phyloP scores from a whole-genome alignment of 768 basidiomycete species.

The Phanerochaete carnosa region DNA sequence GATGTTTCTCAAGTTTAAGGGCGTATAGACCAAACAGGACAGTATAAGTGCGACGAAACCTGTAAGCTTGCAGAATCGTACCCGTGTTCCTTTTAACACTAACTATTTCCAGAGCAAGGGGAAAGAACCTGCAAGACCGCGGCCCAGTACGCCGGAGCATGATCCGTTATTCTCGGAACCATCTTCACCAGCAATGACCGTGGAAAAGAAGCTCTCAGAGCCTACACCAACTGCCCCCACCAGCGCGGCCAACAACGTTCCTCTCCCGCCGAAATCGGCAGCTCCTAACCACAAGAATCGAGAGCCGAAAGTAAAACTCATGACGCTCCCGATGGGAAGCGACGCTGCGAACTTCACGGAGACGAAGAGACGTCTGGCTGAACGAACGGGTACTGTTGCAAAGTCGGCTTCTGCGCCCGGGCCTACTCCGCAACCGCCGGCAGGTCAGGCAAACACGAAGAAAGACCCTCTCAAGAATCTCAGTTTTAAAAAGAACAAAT shows the following conservation, averaged over 20 bases:
- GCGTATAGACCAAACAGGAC: not conserved
- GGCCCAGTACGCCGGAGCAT: conserved; percentile 4
- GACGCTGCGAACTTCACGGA: conserved; percentile 1
- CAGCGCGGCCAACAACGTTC: not conserved
- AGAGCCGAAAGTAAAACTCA: conserved; percentile 5
- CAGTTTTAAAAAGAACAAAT: conserved; percentile 16
- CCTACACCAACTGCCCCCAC: not conserved
- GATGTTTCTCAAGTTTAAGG: not conserved
- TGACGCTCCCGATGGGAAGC: not conserved
- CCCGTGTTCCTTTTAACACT: not conserved
- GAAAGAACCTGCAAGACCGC: not conserved
- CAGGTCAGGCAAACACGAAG: not conserved
- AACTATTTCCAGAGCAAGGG: not conserved
- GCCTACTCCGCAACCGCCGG: not conserved
- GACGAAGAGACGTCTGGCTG: conserved; percentile 1
- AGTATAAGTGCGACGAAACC: not conserved
- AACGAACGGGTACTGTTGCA: not conserved
- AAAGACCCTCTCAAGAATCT: not conserved
- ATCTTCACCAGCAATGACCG: conserved; percentile 10
- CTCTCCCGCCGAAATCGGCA: not conserved
- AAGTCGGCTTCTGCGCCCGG: not conserved
- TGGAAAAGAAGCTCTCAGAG: not conserved
- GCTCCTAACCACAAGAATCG: conserved; percentile 1
- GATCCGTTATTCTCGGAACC: conserved; percentile 22
- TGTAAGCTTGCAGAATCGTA: not conserved